Evolutionary conservation across 805 yeast genomes (phyloP).

Genomic region (Saccharomyces eubayanus): DNA sequence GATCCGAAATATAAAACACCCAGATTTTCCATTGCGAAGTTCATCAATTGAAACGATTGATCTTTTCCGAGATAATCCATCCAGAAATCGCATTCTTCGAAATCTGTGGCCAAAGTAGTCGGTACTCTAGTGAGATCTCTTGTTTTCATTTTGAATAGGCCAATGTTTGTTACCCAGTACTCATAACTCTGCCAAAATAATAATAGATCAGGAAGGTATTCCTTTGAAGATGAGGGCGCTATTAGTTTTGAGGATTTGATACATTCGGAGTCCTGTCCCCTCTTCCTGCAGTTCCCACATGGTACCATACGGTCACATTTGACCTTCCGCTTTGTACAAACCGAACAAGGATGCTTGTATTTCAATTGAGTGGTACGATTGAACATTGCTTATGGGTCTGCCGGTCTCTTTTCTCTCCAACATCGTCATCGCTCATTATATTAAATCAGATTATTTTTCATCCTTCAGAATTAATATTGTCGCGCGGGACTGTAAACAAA

Average conservation of each 20-base stretch:
- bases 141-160: constrained; percentile 15
- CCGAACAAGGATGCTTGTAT: constrained; percentile 19
- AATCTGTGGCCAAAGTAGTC: constrained; percentile 2
- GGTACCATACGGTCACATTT: constrained; percentile 30
- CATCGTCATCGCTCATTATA: not conserved
- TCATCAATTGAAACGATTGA: constrained; percentile 18
- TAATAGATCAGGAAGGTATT: constrained; percentile 12
- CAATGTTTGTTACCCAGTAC: constrained; percentile 22
- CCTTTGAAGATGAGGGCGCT: constrained; percentile 1
- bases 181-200: constrained; percentile 26
- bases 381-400: not conserved
- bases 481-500: not conserved
- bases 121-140: constrained; percentile 3
- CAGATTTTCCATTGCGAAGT: constrained; percentile 25
- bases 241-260: constrained; percentile 4
- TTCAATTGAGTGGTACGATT: constrained; percentile 2
- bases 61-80: constrained; percentile 11
- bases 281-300: constrained; percentile 26
- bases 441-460: not conserved
- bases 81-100: constrained; percentile 12
- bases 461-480: not conserved
- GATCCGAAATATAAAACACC: constrained; percentile 28
- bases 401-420: not conserved
- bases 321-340: constrained; percentile 25
- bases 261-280: constrained; percentile 23